Base-by-base conservation (phyloP, 768 basidiomycete genomes). In the Sporobolomyces roseus region DNA sequence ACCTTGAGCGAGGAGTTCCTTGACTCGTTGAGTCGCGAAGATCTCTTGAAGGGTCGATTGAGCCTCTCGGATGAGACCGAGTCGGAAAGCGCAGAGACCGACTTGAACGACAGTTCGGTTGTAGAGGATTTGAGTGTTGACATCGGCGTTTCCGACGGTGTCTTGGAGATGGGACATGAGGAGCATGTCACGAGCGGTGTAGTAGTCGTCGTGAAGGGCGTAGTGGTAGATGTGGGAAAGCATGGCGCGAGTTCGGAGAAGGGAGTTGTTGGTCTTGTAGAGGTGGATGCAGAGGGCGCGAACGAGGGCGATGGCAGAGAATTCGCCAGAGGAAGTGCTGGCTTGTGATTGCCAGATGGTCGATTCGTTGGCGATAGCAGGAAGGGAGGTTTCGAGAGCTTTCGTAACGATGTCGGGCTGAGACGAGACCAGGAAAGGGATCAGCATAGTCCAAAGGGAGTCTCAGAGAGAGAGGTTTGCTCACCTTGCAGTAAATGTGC, bases 111-210 rank as follows among this genome's bases (percentile, higher is more conserved):
- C 87, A 9, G 92, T 91, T 25, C 96, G 88, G 79, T 99, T 99
- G 82, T 97, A 98, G 38, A 98, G 82, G 75, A 99, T 97, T 79
- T 99, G 96, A 0, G 96, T 98, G 23, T 87, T 88, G 58, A 97
- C 93, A 76, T 98, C 96, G 65, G 93, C 92, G 45, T 92, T 91
- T 77, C 92, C 89, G 75, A 98, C 89, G 1, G 91, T 90, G 78
- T 97, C 93, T 79, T 98, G 94, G 56, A 99, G 84, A 78, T 98
- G 96, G 7, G 93, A 97, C 96, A 99, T 98, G 68, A 99, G 82
- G 43, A 99, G 81, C 90, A 98, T 93, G 80, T 99, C 96, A 33
- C 96, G 90, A 14, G 96, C 90, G 32, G 90, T 91, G 81, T 96
- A 85, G 82, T 92, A 99, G 77, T 94, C 89, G 75, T 98, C 96